These are phyloP conservation scores for Dysphania ambrosioides DNA, from an alignment of 148 eudicot species.

Conservation along the genomic window DNA sequence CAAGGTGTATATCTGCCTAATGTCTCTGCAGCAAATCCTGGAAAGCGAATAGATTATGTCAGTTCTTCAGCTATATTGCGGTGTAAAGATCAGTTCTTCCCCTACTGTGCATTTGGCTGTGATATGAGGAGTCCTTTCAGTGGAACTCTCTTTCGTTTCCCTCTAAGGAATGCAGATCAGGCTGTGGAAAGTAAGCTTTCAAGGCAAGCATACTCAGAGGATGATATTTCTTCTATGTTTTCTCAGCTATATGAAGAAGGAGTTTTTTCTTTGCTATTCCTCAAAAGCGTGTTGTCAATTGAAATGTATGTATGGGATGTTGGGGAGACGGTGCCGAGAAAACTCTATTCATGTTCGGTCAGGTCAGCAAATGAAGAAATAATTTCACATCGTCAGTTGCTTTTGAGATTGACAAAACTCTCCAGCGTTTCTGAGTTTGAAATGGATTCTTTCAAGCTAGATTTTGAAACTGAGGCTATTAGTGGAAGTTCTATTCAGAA, in stretches of 20 bases:
- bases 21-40: slow-evolving; percentile 88
- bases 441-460: slow-evolving; percentile 68
- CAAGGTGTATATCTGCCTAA: slow-evolving; percentile 95
- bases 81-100: slow-evolving; percentile 85
- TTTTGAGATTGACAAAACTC: slow-evolving; percentile 70
- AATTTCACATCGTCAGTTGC: slow-evolving; percentile 80
- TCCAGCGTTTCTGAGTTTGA: slow-evolving; percentile 36
- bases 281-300: slow-evolving; percentile 71
- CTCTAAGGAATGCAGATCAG: slow-evolving; percentile 90
- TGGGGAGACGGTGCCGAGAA: slow-evolving; percentile 62
- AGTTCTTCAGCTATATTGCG: slow-evolving; percentile 78
- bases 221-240: slow-evolving; percentile 81
- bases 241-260: slow-evolving; percentile 86
- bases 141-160: slow-evolving; percentile 96
- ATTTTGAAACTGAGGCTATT: slow-evolving; percentile 66
- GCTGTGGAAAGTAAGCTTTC: slow-evolving; percentile 90
- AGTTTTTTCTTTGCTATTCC: slow-evolving; percentile 72
- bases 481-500: slow-evolving; percentile 44
- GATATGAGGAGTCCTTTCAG: slow-evolving; percentile 77
- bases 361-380: slow-evolving; percentile 52
- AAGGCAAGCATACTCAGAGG: slow-evolving; percentile 84
- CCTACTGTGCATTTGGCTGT: slow-evolving; percentile 94
- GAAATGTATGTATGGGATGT: slow-evolving; percentile 94
- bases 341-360: slow-evolving; percentile 72
- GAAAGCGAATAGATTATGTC: slow-evolving; percentile 91